A percentile compares a stretch with the other conserved stretches of the same genome.
Conservation (phyloP, 2,329 filamentous ascomycete genomes). For the Thyridium curvatum region DNA sequence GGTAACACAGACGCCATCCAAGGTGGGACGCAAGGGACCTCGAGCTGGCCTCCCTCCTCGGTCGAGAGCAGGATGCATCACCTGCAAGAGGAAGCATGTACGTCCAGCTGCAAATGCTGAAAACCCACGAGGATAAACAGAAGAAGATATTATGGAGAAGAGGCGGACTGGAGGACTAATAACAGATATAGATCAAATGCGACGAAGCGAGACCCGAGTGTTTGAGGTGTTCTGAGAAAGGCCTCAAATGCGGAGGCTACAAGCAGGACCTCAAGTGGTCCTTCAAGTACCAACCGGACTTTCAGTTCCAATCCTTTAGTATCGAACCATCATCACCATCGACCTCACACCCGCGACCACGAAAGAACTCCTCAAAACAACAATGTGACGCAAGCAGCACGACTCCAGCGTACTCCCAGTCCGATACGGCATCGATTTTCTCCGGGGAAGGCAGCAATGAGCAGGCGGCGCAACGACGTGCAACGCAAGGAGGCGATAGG, state of each 20-base stretch:
- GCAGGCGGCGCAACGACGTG: too few species aligned
- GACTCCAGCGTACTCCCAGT: neutral
- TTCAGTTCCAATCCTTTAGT: neutral
- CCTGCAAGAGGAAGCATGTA: conserved; percentile 22
- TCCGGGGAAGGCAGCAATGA: neutral
- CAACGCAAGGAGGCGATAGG: too few species aligned
- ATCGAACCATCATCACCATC: neutral
- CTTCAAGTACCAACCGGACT: conserved; percentile 28
- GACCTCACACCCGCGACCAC: neutral
- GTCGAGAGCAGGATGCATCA: conserved; percentile 15
- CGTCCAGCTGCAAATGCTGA: too few species aligned
- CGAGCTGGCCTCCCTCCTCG: too few species aligned
- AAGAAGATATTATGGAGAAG: too few species aligned
- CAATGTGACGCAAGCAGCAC: neutral
- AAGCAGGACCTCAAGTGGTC: conserved; percentile 30
- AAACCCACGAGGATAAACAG: too few species aligned
- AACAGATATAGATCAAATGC: conserved; percentile 18
- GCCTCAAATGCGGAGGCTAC: conserved; percentile 21
- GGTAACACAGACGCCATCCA: too few species aligned
- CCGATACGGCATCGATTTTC: neutral
- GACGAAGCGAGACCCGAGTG: conserved; percentile 22
- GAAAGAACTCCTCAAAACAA: neutral
- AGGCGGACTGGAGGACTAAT: too few species aligned
- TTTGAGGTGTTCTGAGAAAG: conserved; percentile 19
- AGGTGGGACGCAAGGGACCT: too few species aligned